Conservation (phyloP, 257 asterid genomes). For the Penstemon eatonii region DNA sequence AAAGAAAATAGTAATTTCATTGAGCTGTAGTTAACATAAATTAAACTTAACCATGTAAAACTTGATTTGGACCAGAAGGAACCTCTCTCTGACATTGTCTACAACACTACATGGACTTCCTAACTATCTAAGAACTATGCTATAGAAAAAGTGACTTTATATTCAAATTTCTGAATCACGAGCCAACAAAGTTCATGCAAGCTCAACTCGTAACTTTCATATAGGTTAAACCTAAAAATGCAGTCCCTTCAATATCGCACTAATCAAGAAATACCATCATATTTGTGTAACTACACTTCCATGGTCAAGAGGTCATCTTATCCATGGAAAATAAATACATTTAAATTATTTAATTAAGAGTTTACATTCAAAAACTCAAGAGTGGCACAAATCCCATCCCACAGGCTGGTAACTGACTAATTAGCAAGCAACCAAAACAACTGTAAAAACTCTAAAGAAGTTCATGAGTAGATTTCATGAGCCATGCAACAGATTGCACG, state of each 20-base stretch:
- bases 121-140: background rate
- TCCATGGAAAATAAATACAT: background rate
- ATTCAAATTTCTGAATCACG: background rate
- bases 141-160: background rate
- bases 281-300: background rate
- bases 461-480: background rate
- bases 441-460: background rate
- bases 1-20: background rate
- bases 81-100: slow-evolving; percentile 16
- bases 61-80: slow-evolving; percentile 12
- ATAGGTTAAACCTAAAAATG: too few species aligned
- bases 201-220: too few species aligned
- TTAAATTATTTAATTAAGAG: background rate
- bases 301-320: background rate
- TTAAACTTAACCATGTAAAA: background rate
- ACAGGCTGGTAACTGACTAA: background rate
- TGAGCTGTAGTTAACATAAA: background rate
- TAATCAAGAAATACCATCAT: background rate
- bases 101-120: background rate
- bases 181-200: background rate
- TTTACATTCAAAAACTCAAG: background rate
- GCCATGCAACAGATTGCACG: background rate
- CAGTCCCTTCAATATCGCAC: background rate
- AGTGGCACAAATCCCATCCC: background rate
- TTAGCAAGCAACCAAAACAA: background rate